Base-by-base conservation (phyloP, 176 grass and related monocot species). In the Avena sativa region DNA sequence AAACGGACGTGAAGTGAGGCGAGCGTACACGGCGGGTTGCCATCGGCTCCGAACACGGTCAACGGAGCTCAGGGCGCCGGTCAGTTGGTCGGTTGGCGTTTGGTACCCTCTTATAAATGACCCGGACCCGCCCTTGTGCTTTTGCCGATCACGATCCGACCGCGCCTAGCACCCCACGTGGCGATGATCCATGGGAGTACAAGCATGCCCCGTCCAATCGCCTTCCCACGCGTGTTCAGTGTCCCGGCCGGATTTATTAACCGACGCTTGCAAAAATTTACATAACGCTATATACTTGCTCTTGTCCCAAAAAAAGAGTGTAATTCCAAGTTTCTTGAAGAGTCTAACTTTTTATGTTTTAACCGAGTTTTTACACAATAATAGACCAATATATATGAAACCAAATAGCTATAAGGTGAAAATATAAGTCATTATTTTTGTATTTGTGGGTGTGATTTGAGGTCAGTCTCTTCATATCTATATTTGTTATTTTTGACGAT, bases 61-160 rank as follows among this genome's bases (percentile, higher is more conserved):
- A 91, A 88, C 70, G 51, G 69, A 26, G 40, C 3, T 51, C 26
- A 80, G 75, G 81, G 38, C 69, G 38, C 69, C 26, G 75, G 76
- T 74, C 76, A 76, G 34, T 26, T 91, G 86, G 89, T 91, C 81
- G 89, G 86, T 81, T 88, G n/a, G 60, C 28, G 76, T 88, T 55
- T 23, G 61, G 81, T 88, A 76, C 76, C 52, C 38, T 23, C 72
- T 16, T 43, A 80, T 80, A 84, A 91, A 87, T 91, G 74, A 32
- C 51, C 28, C 51, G 68, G 89, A 81, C 81, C 75, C 60, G 40
- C 69, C 68, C 12, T 5, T 20, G 63, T 12, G 79, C 50, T 23
- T 50, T 17, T 28, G 74, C 74, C 55, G 26, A 43, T 8, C 19
- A 59, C 10, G 14, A 87, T 87, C 85, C 67, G 81, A 91, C 85